Conservation (phyloP, 2,329 filamentous ascomycete genomes). For the Aciculosporium take region DNA sequence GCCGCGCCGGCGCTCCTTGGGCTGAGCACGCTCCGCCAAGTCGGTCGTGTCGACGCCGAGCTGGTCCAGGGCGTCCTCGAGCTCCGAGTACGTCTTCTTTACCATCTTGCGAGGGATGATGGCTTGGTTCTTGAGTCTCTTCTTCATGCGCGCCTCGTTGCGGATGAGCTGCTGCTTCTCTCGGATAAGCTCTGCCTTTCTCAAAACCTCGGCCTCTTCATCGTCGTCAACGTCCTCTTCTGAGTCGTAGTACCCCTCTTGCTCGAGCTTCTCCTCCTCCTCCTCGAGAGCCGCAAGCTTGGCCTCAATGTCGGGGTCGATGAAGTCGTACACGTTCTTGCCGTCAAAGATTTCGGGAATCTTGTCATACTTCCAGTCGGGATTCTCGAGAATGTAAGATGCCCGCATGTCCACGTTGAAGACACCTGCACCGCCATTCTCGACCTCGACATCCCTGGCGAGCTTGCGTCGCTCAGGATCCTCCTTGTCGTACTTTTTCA, state of each 20-base stretch:
- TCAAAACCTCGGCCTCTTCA: constrained; percentile 72
- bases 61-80: constrained; percentile 72
- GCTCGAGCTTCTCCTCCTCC: constrained; percentile 85
- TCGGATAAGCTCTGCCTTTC: constrained; percentile 89
- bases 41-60: constrained; percentile 74
- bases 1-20: constrained; percentile 50
- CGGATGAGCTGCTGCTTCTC: constrained; percentile 87
- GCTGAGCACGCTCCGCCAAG: constrained; percentile 58
- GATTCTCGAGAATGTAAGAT: constrained; percentile 75
- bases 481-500: constrained; percentile 79
- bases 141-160: constrained; percentile 90
- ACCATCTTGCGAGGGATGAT: constrained; percentile 74
- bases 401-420: constrained; percentile 87
- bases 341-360: constrained; percentile 89
- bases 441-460: constrained; percentile 76
- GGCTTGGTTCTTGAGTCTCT: constrained; percentile 92
- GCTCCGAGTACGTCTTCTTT: constrained; percentile 70
- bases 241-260: constrained; percentile 86
- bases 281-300: constrained; percentile 87
- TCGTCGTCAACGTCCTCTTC: constrained; percentile 72
- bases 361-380: constrained; percentile 92
- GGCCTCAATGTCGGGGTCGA: constrained; percentile 90
- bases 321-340: constrained; percentile 94
- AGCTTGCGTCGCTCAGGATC: constrained; percentile 74
- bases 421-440: constrained; percentile 89